These are phyloP conservation scores for Barnettozyma pratensis DNA, from an alignment of 805 yeast species.

Conservation along the genomic window DNA sequence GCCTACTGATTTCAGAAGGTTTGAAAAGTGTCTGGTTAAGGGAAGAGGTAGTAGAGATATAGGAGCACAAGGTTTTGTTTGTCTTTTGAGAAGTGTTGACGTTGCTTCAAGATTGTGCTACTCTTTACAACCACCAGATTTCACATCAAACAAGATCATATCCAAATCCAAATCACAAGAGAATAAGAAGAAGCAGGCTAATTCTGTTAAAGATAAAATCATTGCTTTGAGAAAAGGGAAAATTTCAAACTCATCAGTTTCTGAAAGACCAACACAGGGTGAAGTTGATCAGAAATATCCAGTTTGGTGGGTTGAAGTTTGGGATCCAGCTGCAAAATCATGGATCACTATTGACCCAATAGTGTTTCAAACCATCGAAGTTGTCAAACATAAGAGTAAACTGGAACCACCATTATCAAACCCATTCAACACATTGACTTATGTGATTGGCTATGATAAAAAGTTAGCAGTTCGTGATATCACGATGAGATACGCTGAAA, in stretches of 20 bases:
- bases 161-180: neutral
- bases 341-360: slow-evolving; percentile 91
- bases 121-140: slow-evolving; percentile 90
- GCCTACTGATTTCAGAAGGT: slow-evolving; percentile 32
- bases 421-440: slow-evolving; percentile 53
- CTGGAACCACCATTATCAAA: slow-evolving; percentile 72
- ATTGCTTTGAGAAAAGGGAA: slow-evolving; percentile 19
- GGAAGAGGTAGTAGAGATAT: slow-evolving; percentile 71
- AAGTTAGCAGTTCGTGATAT: slow-evolving; percentile 69
- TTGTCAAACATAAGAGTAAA: slow-evolving; percentile 46
- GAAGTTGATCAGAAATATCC: slow-evolving; percentile 45
- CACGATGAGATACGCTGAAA: slow-evolving; percentile 73
- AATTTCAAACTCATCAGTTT: neutral
- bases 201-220: slow-evolving; percentile 13
- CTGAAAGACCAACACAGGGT: slow-evolving; percentile 13
- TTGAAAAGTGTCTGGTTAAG: slow-evolving; percentile 36
- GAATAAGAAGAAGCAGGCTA: neutral
- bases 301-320: slow-evolving; percentile 89
- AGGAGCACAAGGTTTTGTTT: slow-evolving; percentile 84
- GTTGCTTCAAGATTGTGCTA: slow-evolving; percentile 70
- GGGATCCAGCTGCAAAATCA: slow-evolving; percentile 65
- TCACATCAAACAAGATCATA: slow-evolving; percentile 34
- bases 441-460: slow-evolving; percentile 73
- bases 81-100: slow-evolving; percentile 64
- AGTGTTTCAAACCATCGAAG: slow-evolving; percentile 57